These are phyloP conservation scores for Keqinozyma sinolaborantium DNA, from an alignment of 1,139 yeast genomes.

Conservation along the genomic window DNA sequence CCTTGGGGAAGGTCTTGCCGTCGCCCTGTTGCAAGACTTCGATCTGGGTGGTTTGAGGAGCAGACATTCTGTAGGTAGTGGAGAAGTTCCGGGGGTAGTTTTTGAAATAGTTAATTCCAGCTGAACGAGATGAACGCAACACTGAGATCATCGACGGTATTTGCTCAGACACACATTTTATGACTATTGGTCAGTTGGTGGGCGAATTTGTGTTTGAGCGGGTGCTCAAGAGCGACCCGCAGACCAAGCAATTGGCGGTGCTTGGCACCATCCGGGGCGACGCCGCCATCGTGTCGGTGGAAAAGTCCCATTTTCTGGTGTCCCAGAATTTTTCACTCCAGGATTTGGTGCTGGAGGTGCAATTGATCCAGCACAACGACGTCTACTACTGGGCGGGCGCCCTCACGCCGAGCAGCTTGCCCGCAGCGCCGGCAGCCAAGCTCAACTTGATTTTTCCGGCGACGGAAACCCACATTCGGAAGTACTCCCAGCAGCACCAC, in stretches of 20 bases:
- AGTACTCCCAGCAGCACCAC: constrained; percentile 55
- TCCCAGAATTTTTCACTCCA: constrained; percentile 15
- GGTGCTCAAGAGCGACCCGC: constrained; percentile 55
- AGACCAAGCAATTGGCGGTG: constrained; percentile 58
- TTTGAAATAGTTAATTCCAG: neutral
- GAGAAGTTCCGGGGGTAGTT: constrained; percentile 1
- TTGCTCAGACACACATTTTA: neutral
- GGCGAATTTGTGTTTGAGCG: constrained; percentile 35
- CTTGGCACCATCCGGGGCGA: constrained; percentile 61
- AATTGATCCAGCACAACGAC: constrained; percentile 64
- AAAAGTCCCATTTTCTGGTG: constrained; percentile 62
- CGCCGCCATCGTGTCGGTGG: constrained; percentile 70
- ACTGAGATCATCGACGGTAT: neutral
- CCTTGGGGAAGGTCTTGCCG: constrained; percentile 79
- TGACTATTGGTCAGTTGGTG: constrained; percentile 17
- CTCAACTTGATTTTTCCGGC: constrained; percentile 86
- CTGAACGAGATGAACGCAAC: neutral
- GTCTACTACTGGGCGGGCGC: constrained; percentile 80
- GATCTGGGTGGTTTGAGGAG: constrained; percentile 40
- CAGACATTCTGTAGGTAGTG: constrained; percentile 25
- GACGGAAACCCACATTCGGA: constrained; percentile 75
- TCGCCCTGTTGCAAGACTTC: constrained; percentile 61
- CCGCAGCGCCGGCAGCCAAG: constrained; percentile 59
- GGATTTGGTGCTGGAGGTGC: constrained; percentile 28
- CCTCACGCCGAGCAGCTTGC: constrained; percentile 43